Conservation (phyloP, 2,329 filamentous ascomycete genomes). For the Colletotrichum abscissum region DNA sequence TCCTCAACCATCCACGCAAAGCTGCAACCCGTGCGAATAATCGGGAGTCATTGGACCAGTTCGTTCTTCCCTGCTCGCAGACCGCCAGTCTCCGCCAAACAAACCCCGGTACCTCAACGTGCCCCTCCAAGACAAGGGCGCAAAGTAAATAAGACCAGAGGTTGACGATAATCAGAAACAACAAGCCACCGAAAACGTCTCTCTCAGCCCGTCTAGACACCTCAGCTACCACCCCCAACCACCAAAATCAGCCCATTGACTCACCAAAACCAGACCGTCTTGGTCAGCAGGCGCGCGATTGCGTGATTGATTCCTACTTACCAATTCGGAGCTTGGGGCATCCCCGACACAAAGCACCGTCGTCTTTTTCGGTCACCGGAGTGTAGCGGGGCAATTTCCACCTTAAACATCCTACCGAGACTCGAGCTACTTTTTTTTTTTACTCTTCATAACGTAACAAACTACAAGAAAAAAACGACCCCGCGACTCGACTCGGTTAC, state of each 20-base stretch:
- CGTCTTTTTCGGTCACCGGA: conserved; percentile 3
- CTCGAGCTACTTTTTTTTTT: conserved; percentile 14
- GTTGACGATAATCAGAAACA: conserved; percentile 1
- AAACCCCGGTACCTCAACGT: background rate
- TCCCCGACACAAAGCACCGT: conserved; percentile 23
- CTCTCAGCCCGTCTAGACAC: background rate
- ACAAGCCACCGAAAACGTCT: background rate
- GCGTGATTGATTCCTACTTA: conserved; percentile 33
- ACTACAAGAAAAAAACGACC: conserved; percentile 24
- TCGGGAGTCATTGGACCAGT: background rate
- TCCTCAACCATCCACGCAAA: conserved; percentile 17
- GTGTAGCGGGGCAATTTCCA: conserved; percentile 32
- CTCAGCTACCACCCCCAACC: background rate
- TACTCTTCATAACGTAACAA: conserved; percentile 25
- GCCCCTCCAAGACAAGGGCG: background rate
- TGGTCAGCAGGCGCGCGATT: conserved; percentile 34
- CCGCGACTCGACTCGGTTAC: conserved; percentile 30
- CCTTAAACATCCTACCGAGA: conserved; percentile 19
- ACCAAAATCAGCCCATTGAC: conserved; percentile 26
- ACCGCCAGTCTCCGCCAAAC: background rate
- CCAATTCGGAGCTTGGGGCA: conserved; percentile 19
- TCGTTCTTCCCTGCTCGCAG: background rate
- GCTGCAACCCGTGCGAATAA: background rate
- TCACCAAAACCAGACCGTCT: conserved; percentile 24
- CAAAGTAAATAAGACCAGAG: background rate